Conservation (phyloP, 495 filamentous ascomycete genomes). For the Neurospora sublineolata region DNA sequence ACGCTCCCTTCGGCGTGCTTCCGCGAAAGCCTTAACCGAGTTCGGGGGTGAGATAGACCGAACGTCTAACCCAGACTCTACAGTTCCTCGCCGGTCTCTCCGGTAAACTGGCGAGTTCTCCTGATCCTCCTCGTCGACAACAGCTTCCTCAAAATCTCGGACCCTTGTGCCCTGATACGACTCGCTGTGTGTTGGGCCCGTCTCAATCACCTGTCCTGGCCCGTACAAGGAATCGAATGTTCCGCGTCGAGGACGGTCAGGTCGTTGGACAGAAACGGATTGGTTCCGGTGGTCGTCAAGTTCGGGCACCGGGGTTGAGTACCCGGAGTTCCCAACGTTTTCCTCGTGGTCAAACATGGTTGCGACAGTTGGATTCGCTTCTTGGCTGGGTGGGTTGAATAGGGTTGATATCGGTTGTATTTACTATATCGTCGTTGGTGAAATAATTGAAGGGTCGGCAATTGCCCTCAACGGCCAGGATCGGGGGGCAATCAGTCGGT, state of each 20-base stretch:
- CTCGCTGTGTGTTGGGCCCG: conserved; percentile 14
- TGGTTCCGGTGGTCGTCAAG: conserved; percentile 90
- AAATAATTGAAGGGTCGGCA: conserved; percentile 7
- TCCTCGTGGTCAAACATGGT: conserved; percentile 51
- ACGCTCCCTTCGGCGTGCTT: conserved; percentile 49
- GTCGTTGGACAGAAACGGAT: conserved; percentile 49
- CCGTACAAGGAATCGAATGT: conserved; percentile 44
- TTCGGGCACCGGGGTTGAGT: conserved; percentile 73
- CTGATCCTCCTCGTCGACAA: conserved; percentile 67
- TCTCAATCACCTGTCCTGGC: conserved; percentile 29
- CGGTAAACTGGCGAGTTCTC: conserved; percentile 24
- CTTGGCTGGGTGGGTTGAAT: not conserved
- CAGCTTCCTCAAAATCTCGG: conserved; percentile 59
- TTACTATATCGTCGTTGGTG: not conserved
- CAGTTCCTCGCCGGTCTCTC: conserved; percentile 36
- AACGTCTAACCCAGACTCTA: conserved; percentile 31
- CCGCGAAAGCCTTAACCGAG: conserved; percentile 94
- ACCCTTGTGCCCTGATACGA: conserved; percentile 20
- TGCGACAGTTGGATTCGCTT: conserved; percentile 5
- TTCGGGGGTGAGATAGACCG: conserved; percentile 81
- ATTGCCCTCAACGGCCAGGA: conserved; percentile 13
- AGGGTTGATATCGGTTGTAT: not conserved
- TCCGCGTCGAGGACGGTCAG: conserved; percentile 40
- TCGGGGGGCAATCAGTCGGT: conserved; percentile 14
- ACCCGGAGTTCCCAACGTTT: conserved; percentile 32